Conservation (phyloP, 2,329 filamentous ascomycete species). For the Verticillium longisporum region DNA sequence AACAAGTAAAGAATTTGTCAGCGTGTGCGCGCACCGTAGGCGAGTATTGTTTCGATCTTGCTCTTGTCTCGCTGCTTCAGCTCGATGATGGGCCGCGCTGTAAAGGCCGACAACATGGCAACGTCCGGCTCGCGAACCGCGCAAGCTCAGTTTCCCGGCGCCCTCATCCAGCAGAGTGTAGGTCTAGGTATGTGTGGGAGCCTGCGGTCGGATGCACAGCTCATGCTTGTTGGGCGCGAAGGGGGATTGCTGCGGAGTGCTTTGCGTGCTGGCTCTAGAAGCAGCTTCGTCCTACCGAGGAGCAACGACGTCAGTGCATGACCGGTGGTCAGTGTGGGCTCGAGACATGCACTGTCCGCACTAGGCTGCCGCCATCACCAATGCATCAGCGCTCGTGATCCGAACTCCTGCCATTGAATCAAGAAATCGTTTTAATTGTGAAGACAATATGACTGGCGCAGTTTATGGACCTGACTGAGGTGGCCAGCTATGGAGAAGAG, state of each 20-base stretch:
- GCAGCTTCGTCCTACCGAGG: not conserved
- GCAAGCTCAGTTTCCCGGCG: not conserved
- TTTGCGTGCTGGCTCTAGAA: not conserved
- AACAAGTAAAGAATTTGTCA: no score
- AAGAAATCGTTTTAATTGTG: not conserved
- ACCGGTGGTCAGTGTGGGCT: not conserved
- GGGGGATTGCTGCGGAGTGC: not conserved
- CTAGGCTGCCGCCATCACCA: not conserved
- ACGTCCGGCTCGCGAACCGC: constrained; percentile 29
- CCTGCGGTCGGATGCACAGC: not conserved
- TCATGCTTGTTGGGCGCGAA: not conserved
- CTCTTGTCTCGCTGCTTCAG: constrained; percentile 92
- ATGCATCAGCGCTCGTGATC: not conserved
- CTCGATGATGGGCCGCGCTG: constrained; percentile 93
- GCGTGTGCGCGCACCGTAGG: constrained; percentile 57
- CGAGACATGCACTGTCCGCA: not conserved
- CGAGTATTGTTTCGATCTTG: constrained; percentile 91
- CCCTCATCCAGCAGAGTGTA: constrained; percentile 1
- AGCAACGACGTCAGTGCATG: not conserved
- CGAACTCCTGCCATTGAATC: not conserved
- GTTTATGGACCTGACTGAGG: no score
- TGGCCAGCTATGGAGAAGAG: not conserved
- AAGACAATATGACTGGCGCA: not conserved
- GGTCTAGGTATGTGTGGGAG: not conserved
- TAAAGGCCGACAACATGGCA: constrained; percentile 95